Evolutionary conservation across 2,329 filamentous ascomycete genomes (phyloP), one percentile per base, ranked within the genome.

Genomic region (Pseudocercospora macadamiae): DNA sequence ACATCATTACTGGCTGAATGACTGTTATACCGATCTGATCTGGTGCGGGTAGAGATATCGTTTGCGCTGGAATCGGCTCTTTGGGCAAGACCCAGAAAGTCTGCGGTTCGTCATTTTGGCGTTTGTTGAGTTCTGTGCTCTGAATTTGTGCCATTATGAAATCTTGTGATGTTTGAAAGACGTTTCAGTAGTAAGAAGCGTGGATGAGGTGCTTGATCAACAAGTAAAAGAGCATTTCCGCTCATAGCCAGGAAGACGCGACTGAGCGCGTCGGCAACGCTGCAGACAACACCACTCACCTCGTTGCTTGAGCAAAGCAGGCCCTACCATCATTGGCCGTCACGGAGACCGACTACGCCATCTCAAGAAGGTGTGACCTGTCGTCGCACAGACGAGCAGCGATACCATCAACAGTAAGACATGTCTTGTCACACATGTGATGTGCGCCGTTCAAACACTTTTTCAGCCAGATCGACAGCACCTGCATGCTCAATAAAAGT

Each of bases 11-110:
- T 30, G 61, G 57, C 21, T 54, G 49, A 3, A 63, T 49, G 36
- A 58, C 34, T 4, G 47, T 52, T 1, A 60, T 45, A 12, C 57
- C 61, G 37, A 63, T 55, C 21, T 63, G 61, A 44, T 63, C 61
- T 28, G 44, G 28, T 28, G 61, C 36, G 18, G 61, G 61, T 16
- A 63, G 30, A 18, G 36, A 32, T 12, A 60, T 61, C 5, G 54
- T 61, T 23, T 63, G 57, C 18, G 54, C 57, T 21, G 51, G 25
- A 12, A 63, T 48, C n/a, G 34, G 61, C 9, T 36, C 21, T 4
- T 19, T 12, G 12, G 61, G 61, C 32, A 47, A 23, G 5, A 63
- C 30, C 61, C 61, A 61, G 54, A 42, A 42, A 3, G 37, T 42
- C 18, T 42, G 37, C 10, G 37, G n/a, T 10, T 42, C 37, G 16